Base-by-base conservation (phyloP, 306 rosid species). In the Senna siamea region DNA sequence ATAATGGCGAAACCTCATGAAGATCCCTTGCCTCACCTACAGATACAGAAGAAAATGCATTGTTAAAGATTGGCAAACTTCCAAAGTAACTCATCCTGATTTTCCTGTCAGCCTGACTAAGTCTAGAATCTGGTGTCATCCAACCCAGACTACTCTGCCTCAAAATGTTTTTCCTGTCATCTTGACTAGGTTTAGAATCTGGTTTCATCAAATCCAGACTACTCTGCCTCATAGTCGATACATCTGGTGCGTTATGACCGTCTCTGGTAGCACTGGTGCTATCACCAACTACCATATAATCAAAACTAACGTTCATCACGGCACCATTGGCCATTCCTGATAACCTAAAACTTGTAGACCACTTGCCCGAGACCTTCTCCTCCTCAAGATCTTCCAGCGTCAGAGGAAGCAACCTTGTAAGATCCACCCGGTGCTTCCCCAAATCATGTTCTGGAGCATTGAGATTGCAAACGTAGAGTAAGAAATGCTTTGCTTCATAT, bases 341-440 rank as follows among this genome's bases (percentile, higher is more conserved):
- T 71, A 93, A 68, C 54, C 88, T 84, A 84, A 85, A 93, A 79
- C 90, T 89, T 0, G 98, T 93, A 4, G 93, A 80, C 98, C 98
- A 93, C 72, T 89, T 80, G 62, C 88, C 93, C 0, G 92, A 69
- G 87, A 87, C 87, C 85, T 84, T 79, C 84, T 88, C 98, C 84
- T 89, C 98, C 77, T 89, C 97, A 48, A 93, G 87, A 74, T 93
- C 98, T 91, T 93, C 98, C 66, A 93, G 75, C 4, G 96, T 93
- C 67, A 93, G 86, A 60, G 98, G 98, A 79, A 93, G 97, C 85
- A 90, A 62, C 89, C 94, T 86, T 0, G 98, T 93, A 78, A 93
- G 90, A 55, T 93, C 97, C 40, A 90, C 72, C 73, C 93, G 87
- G 70, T 93, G 97, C 85, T 90, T 90, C 69, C 98, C 98, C 93